These are phyloP conservation scores for Vaccinium macrocarpon DNA, from an alignment of 148 eudicot species.

Conservation along the genomic window DNA sequence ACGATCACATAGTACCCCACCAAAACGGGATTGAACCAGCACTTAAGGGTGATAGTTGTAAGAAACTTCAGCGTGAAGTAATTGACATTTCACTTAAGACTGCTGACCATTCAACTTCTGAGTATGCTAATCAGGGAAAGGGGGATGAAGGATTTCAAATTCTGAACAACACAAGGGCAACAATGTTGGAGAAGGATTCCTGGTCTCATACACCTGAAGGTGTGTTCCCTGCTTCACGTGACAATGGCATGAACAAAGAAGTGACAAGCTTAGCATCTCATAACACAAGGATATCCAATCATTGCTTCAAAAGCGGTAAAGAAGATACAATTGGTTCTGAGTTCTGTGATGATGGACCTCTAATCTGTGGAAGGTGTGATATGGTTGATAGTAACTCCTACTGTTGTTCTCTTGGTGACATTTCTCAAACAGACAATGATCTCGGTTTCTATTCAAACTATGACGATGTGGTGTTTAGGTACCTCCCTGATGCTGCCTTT, in stretches of 20 bases:
- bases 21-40: conserved; percentile 21
- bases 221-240: conserved; percentile 37
- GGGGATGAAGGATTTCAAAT: conserved; percentile 13
- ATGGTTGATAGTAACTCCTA: conserved; percentile 40
- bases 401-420: conserved; percentile 41
- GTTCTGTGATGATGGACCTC: conserved; percentile 41
- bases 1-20: conserved; percentile 76
- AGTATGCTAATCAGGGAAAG: conserved; percentile 29
- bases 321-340: conserved; percentile 34
- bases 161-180: conserved; percentile 31
- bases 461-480: conserved; percentile 97
- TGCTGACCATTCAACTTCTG: conserved; percentile 24
- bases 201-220: conserved; percentile 40
- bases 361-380: conserved; percentile 30
- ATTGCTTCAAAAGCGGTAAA: conserved; percentile 32
- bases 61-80: conserved; percentile 38
- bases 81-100: conserved; percentile 30
- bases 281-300: conserved; percentile 28
- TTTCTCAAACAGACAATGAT: conserved; percentile 43
- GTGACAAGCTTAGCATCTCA: conserved; percentile 40
- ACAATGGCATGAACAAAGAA: conserved; percentile 32
- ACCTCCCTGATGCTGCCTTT: conserved; percentile 20
- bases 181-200: conserved; percentile 48
- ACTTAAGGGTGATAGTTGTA: conserved; percentile 29
- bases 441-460: conserved; percentile 58